Conservation (phyloP, 305 asterid species). For the Fraxinus velutina region DNA sequence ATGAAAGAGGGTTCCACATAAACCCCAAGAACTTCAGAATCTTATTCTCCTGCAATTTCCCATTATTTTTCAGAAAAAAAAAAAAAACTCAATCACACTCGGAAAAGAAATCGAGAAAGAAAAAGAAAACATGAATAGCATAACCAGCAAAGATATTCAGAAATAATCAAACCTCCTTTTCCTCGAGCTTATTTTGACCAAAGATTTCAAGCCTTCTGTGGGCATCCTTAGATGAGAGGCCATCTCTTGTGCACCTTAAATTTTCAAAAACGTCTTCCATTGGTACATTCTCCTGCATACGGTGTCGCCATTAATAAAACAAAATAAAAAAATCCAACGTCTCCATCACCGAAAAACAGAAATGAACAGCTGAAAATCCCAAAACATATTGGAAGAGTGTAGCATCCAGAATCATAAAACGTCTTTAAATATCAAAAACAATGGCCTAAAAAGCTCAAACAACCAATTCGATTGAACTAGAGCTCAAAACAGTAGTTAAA, state of each 20-base stretch:
- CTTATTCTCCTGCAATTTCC: conserved; percentile 50
- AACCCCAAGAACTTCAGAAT: conserved; percentile 58
- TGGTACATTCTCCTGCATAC: conserved; percentile 54
- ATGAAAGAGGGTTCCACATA: conserved; percentile 74
- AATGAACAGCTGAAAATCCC: neutral
- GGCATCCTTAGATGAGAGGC: conserved; percentile 55
- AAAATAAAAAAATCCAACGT: neutral
- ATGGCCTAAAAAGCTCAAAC: neutral
- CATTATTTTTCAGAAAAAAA: neutral
- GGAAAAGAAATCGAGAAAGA: neutral
- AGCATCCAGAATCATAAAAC: neutral
- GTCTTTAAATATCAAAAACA: neutral
- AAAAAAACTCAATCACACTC: neutral
- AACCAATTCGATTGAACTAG: neutral
- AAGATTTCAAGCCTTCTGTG: conserved; percentile 51
- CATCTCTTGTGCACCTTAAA: conserved; percentile 52
- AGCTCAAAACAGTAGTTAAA: neutral
- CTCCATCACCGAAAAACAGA: neutral
- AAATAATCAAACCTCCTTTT: conserved; percentile 42
- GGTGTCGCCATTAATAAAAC: neutral
- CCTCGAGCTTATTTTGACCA: conserved; percentile 69
- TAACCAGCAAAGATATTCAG: neutral
- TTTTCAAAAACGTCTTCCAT: conserved; percentile 57
- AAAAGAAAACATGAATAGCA: neutral
- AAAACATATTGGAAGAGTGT: neutral